Evolutionary conservation across 83 land plant genomes (phyloP), one percentile per base, ranked within the genome.

Genomic region (Thuja plicata): DNA sequence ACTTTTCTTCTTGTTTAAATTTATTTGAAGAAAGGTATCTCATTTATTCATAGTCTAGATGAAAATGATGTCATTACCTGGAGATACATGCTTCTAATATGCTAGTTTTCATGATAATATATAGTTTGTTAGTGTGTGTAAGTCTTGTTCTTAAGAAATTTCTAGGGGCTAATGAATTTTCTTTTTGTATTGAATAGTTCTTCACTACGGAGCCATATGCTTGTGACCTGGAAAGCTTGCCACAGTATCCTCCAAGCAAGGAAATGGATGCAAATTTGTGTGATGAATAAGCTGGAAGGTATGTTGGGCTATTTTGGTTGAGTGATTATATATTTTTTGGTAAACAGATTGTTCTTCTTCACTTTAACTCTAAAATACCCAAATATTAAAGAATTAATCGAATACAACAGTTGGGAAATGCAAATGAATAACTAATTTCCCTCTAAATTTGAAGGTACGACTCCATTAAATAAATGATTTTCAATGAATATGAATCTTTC

Each of bases 191-290:
- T 81, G 8, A 89, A 60, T 90, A 94, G 96, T 92, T 94, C 87
- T 94, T 94, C 89, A 91, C 90, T 43, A 90, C 92, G 3, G 87
- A 92, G 87, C 95, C 95, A 45, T 92, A 91, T 90, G 95, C 95
- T 24, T 94, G 94, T 91, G 95, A 94, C 12, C 95, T 94, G 38
- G 91, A 94, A 87, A 94, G 93, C 86, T 90, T 94, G 55, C 95
- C 95, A 24, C 84, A 94, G 60, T 94, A 94, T 89, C 94, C 95
- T 27, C 95, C 95, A 24, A 92, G 88, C 87, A 94, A 94, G 90
- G 95, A 94, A 89, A 91, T 94, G 87, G 95, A 94, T 92, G 95
- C 95, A 19, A 94, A 94, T 86, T 78, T 87, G 15, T 87, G 95
- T 9, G 95, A 94, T 88, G 95, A 94, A 88, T 94, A 91, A 85